phyloP scores from a whole-genome alignment of 805 yeast species.

The Monosporozyma aquatica region DNA sequence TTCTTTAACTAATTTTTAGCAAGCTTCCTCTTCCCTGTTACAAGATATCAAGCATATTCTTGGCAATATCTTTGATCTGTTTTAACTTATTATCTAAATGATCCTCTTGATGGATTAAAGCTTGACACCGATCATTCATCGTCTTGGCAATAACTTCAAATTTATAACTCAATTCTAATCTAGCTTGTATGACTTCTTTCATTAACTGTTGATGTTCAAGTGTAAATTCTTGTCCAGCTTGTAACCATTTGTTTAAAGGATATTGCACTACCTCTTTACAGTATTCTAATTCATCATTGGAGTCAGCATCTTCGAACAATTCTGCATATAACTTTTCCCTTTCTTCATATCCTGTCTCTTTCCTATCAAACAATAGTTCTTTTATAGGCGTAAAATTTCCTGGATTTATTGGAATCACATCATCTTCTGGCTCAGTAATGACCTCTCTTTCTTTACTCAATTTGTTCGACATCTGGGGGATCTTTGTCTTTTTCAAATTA shows the following conservation, averaged over 20 bases:
- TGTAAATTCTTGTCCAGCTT: constrained; percentile 29
- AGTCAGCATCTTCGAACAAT: not conserved
- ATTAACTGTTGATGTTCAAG: constrained; percentile 30
- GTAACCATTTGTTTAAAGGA: constrained; percentile 30
- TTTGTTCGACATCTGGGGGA: not conserved
- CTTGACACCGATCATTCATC: constrained; percentile 31
- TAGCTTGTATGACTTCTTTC: constrained; percentile 29
- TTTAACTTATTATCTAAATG: constrained; percentile 29
- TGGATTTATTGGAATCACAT: not conserved
- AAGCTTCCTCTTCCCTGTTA: no score
- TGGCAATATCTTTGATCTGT: constrained; percentile 36
- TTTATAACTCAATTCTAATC: constrained; percentile 34
- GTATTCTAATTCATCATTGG: constrained; percentile 1
- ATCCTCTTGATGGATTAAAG: constrained; percentile 28
- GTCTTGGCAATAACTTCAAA: constrained; percentile 33
- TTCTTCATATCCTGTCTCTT: not conserved
- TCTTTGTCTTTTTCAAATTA: not conserved
- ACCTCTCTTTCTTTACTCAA: not conserved
- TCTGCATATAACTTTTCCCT: not conserved
- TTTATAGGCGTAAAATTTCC: not conserved
- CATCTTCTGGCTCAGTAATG: not conserved
- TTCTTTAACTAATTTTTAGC: no score
- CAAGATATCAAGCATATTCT: constrained; percentile 21
- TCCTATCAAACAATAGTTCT: not conserved
- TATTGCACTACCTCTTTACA: not conserved